Base-by-base conservation (phyloP, 139 green algal species). In the Chlorella vulgaris region DNA sequence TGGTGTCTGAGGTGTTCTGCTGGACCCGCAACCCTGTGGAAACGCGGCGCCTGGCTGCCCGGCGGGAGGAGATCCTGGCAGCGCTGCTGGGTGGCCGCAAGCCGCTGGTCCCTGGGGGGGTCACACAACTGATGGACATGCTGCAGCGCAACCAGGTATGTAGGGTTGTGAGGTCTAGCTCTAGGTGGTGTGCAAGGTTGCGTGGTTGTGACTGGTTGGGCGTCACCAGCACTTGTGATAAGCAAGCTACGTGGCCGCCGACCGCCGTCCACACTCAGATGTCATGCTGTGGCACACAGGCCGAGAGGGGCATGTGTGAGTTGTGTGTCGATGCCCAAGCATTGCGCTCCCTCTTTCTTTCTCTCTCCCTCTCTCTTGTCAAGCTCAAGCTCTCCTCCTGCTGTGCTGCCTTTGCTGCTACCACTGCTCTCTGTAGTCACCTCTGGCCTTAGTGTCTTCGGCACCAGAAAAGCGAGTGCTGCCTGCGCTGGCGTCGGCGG, bases 1-100 rank as follows among this genome's bases (percentile, higher is more conserved):
- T 92, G 18, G 91, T 99, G 29, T 91, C 88, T 29, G 91, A 97
- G 66, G 87, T 98, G 4, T 93, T 99, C 26, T 94, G 90, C 73
- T 98, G 96, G 96, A 94, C 94, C 19, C 91, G 95, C 35, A 95
- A 97, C 58, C 93, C 93, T 0, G 83, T 71, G 29, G 87, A 91
- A 39, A 88, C 95, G 5, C 77, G 85, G 4, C 86, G 92, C 29
- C 85, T 99, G 21, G 89, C 91, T 0, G 47, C 86, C 24, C 86
- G 93, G 8, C 98, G 98, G 77, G 91, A 95, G 39, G 89, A 94
- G 66, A 58, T 98, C 0, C 93, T 92, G 39, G 42, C 83, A 1
- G 78, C 89, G 69, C 69, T 97, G 8, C 73, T 92, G 66, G 86
- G 78, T 0, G 80, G 86, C 28, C 69, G 69, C 40, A 86, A 75